A percentile compares a stretch with the other conserved stretches of the same genome.
Evolutionary conservation across 2,329 filamentous ascomycete genomes (phyloP).

Genomic region (Orbilia javanica): DNA sequence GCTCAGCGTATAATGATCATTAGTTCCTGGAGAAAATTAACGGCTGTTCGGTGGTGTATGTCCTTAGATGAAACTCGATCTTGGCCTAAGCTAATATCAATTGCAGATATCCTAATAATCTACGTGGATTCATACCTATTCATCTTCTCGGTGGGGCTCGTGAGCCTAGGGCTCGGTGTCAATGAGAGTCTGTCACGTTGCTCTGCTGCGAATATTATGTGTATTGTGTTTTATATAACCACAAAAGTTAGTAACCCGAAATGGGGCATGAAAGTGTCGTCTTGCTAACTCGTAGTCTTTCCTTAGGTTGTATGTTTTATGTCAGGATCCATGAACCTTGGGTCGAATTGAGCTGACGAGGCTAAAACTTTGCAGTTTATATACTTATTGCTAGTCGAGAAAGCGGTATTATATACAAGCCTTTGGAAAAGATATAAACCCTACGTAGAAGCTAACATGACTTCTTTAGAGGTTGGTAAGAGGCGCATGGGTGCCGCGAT

Average conservation of each 20-base stretch:
- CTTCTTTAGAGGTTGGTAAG: background rate
- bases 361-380: conserved; percentile 67
- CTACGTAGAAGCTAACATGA: background rate
- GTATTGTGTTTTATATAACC: conserved; percentile 72
- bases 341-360: background rate
- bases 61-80: background rate
- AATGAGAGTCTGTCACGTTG: conserved; percentile 69
- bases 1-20: conserved; percentile 28
- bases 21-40: conserved; percentile 29
- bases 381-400: conserved; percentile 75
- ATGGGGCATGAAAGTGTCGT: background rate
- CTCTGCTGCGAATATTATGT: conserved; percentile 72
- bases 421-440: background rate
- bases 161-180: conserved; percentile 71
- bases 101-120: conserved; percentile 71
- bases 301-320: conserved; percentile 56
- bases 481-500: conserved; percentile 67
- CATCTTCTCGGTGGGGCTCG: conserved; percentile 70
- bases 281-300: background rate
- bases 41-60: conserved; percentile 46
- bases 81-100: background rate
- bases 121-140: conserved; percentile 73
- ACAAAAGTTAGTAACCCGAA: conserved; percentile 69
- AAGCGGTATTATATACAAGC: conserved; percentile 68
- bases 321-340: conserved; percentile 35